Conservation (phyloP, 257 asterid genomes). For the Forsythia viridissima region DNA sequence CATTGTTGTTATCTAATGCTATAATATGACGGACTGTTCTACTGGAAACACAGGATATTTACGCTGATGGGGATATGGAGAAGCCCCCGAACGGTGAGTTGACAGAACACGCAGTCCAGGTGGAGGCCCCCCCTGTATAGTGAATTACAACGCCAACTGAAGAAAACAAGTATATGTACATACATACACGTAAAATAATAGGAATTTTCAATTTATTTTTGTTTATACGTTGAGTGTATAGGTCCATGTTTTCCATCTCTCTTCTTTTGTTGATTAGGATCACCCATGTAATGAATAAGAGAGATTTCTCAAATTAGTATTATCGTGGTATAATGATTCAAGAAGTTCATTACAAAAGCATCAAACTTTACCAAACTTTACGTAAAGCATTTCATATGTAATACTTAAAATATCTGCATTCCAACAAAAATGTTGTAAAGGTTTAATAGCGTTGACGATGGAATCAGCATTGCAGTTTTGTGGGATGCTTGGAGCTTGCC, state of each 20-base stretch:
- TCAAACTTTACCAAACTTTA: too few relatives aligned
- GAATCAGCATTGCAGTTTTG: too few relatives aligned
- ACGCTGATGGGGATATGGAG: constrained; percentile 21
- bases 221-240: constrained; percentile 18
- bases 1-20: too few relatives aligned
- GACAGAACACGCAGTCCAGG: constrained; percentile 8
- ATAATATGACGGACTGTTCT: not conserved
- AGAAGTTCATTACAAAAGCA: too few relatives aligned
- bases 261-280: not conserved
- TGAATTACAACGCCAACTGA: not conserved
- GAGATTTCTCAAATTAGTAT: constrained; percentile 11
- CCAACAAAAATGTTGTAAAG: too few relatives aligned
- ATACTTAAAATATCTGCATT: too few relatives aligned
- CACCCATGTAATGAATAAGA: constrained; percentile 34
- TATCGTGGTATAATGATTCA: not conserved
- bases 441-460: too few relatives aligned
- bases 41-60: constrained; percentile 31
- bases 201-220: constrained; percentile 20
- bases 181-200: constrained; percentile 15
- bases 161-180: constrained; percentile 31
- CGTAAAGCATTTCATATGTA: too few relatives aligned
- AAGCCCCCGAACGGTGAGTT: constrained; percentile 26
- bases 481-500: too few relatives aligned
- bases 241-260: not conserved
- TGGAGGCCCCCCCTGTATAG: constrained; percentile 24